Percentiles rank a stretch among this genome's conserved stretches.
These are phyloP conservation scores for Colletotrichum incanum DNA, from an alignment of 2,329 filamentous ascomycete species.

Conservation along the genomic window DNA sequence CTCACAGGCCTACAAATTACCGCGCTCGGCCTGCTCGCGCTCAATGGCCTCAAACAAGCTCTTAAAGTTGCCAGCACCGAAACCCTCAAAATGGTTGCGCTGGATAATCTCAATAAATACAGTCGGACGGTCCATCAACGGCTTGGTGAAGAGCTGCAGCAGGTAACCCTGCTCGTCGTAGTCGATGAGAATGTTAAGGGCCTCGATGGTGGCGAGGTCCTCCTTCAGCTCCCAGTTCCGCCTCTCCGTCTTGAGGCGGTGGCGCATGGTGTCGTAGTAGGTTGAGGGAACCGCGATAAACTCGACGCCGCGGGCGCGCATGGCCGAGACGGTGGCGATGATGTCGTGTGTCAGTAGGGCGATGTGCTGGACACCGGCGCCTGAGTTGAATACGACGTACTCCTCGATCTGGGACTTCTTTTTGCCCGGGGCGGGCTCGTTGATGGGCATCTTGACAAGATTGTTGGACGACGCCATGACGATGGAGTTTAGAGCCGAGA, in stretches of 20 bases:
- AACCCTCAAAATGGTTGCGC: constrained; percentile 89
- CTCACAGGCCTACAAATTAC: constrained; percentile 72
- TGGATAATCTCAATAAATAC: constrained; percentile 98
- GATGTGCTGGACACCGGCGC: constrained; percentile 93
- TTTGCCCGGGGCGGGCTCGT: constrained; percentile 92
- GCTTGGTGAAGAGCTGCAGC: constrained; percentile 84
- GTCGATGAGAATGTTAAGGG: constrained; percentile 91
- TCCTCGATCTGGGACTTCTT: constrained; percentile 96
- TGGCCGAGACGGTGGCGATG: constrained; percentile 80
- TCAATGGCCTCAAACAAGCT: constrained; percentile 96
- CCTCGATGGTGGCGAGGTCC: constrained; percentile 83
- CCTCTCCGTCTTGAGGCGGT: constrained; percentile 77
- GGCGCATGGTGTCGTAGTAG: constrained; percentile 86
- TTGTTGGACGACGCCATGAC: constrained; percentile 92
- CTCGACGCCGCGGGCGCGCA: constrained; percentile 90
- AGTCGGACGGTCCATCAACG: constrained; percentile 93
- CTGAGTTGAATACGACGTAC: constrained; percentile 90
- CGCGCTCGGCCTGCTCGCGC: constrained; percentile 88
- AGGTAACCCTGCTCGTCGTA: constrained; percentile 95
- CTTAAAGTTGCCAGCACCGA: constrained; percentile 97
- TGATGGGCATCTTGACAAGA: constrained; percentile 97
- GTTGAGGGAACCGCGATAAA: constrained; percentile 92
- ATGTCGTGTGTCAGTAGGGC: constrained; percentile 88
- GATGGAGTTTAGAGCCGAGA: constrained; percentile 88
- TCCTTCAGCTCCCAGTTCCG: constrained; percentile 79